Evolutionary conservation across 2,329 filamentous ascomycete species (phyloP), one percentile per base, ranked within the genome.

Genomic region (Hypoxylon rubiginosum): DNA sequence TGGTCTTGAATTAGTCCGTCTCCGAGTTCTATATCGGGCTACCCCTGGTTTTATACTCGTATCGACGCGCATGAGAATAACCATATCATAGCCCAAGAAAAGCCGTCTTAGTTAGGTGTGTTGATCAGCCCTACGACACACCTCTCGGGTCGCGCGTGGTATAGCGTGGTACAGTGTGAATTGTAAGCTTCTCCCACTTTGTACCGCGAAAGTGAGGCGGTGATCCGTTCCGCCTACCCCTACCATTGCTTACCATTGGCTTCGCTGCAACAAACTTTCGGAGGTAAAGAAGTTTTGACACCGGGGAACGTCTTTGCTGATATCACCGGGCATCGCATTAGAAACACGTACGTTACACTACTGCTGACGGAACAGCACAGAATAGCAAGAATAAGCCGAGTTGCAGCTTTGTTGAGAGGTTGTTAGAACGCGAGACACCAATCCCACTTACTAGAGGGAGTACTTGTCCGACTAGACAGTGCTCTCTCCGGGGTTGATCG

Each of bases 171-270:
- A 69, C 66, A 69, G 66, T 69, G 66, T 21, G 63, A 7, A 53
- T n/a, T 41, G 24, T 36, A 57, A 58, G 46, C 32, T 10, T 39
- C 49, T 17, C 21, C 19, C 34, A 61, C 55, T 21, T 48, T 56
- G 36, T 54, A 9, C 36, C 32, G 43, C 51, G 41, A 32, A 64
- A 69, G 63, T 69, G 64, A 69, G 67, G 67, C 67, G 67, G 64
- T 62, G 57, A 53, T 58, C 46, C 49, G 51, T 61, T 55, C 51
- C 45, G 54, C 45, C 19, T 43, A 28, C 34, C 49, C 39, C 28
- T 52, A 57, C 49, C 26, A 28, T 26, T 43, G 21, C 49, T 50
- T 30, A 41, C 41, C 24, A 11, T 49, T 30, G 13, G 21, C 21
- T 17, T 53, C 17, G 30, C 48, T 21, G 39, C 17, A 59, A 24